Base-by-base conservation (phyloP, 2,329 filamentous ascomycete genomes). In the Cadophora sp. region DNA sequence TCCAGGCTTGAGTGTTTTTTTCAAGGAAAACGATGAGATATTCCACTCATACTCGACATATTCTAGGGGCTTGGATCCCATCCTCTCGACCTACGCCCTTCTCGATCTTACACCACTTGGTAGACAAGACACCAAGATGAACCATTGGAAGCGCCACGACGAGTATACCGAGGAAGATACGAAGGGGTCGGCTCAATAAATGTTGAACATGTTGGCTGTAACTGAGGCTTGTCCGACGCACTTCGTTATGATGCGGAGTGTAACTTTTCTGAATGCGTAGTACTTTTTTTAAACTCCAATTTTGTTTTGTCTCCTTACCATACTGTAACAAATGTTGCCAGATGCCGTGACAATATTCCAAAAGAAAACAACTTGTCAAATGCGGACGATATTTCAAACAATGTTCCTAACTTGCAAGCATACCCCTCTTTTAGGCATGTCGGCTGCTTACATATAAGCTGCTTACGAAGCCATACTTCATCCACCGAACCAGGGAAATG, bases 41-140 rank as follows among this genome's bases (percentile, higher is more conserved):
- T 81, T 78, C 65, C 79, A 82, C 71, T 81, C 79, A 2, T 82
- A 82, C 67, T 79, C 77, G 29, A 73, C 74, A 1, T 80, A 76
- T 72, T 73, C 71, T 6, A 73, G 79, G 31, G 79, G 79, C 16
- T 67, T 75, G 2, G 79, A 81, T 60, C 71, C 72, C 29, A 55
- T 80, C 1, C 66, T 79, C 55, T 68, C 73, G 1, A 80, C 77
- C 2, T 46, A 80, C 71, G 69, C 71, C 37, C 60, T 81, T 51
- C 71, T 80, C 24, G 79, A 79, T 64, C 68, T 79, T 67, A 80
- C 77, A 26, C 79, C 79, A 4, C 68, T 79, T 40, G 79, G 80
- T 1, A 76, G 78, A 58, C 77, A 78, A 66, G 70, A 78, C 71
- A 68, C 46, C 9, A 31, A 29, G 16, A 50, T 56, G 40, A 58